Base-by-base conservation (phyloP, 176 grass and related monocot genomes). In the Alopecurus myosuroides region DNA sequence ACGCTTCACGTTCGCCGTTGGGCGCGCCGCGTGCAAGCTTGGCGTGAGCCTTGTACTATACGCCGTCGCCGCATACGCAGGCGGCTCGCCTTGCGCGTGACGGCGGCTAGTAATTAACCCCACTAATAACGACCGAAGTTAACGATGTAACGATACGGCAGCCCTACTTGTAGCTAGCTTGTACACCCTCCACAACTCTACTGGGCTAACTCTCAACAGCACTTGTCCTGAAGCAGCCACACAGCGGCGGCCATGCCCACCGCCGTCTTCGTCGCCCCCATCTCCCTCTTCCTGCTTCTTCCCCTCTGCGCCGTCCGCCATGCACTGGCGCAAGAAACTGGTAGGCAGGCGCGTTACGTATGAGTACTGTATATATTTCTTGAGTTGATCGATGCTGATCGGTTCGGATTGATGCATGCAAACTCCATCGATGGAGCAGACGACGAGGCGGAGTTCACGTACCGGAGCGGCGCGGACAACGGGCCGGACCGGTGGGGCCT, bases 401-500 rank as follows among this genome's bases (percentile, higher is more conserved):
- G 37, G 23, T 20, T 62, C 62, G 77, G 33, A 36, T 35, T 20
- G 10, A 39, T 84, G 29, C 11, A 31, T 63, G 31, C 4, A 35
- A 67, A 61, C 39, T n/a, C 31, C 14, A 11, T 48, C 14, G 13
- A 48, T 5, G 44, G 45, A 48, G 13, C 8, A 93, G 94, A 90
- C 13, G 48, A 78, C n/a, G 87, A 94, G 86, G 20, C 0, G 20
- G 86, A 88, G 11, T 97, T 97, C 85, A 88, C 86, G 87, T 94
- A 97, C 52, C 1, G 39, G 11, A 64, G 49, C 0, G 88, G 76
- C 22, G 81, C 76, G 20, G 86, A 88, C 35, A 53, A 70, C 12
- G 92, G 92, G 22, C 95, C 92, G 20, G 55, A 89, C 55, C 64
- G 76, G 74, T 97, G 92, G 92, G 95, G 90, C 6, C 12, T 62